Base-by-base conservation (phyloP, 805 yeast species). In the Ogataea saltuana region DNA sequence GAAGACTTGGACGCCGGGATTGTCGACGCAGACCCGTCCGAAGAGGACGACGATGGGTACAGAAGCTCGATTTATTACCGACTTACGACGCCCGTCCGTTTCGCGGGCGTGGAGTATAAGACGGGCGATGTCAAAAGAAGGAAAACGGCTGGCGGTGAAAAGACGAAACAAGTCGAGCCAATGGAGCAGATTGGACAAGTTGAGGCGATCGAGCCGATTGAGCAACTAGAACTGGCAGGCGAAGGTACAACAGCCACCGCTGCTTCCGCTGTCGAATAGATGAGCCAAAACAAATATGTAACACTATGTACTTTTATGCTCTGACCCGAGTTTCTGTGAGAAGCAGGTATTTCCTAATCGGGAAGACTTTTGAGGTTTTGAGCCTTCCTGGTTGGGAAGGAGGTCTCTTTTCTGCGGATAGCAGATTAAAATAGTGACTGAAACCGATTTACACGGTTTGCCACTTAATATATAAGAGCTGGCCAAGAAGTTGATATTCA, bases 31-130 rank as follows among this genome's bases (percentile, higher is more conserved):
- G 53, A 48, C 11, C 46, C 42, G 4, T 49, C 36, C 11, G 46
- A 41, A 13, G 38, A 23, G 11, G 46, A 29, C 7, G 50, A 44
- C 12, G 44, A 36, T 15, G 50, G 45, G n/a, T 41, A 49, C 28
- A 43, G 42, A 6, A 45, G 51, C 12, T 45, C 48, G 6, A 23
- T 44, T 6, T 56, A 54, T 37, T 55, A 56, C 39, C 34, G 56
- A 27, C 18, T 56, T 10, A 26, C 42, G 2, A 34, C 40, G 20
- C 53, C 54, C 5, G 47, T 49, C 11, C 28, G 34, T 20, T 49
- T 51, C 32, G 30, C 28, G 4, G 39, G 41, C 11, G 55, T 56
- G 11, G 42, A 42, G 2, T 54, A 55, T 36, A 32, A 39, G 21
- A 35, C 20, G 19, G 51, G 53, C n/a, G 42, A 19, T 10, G 44